These are phyloP conservation scores for Glaciozyma martinii DNA, from an alignment of 768 basidiomycete species.

Conservation along the genomic window DNA sequence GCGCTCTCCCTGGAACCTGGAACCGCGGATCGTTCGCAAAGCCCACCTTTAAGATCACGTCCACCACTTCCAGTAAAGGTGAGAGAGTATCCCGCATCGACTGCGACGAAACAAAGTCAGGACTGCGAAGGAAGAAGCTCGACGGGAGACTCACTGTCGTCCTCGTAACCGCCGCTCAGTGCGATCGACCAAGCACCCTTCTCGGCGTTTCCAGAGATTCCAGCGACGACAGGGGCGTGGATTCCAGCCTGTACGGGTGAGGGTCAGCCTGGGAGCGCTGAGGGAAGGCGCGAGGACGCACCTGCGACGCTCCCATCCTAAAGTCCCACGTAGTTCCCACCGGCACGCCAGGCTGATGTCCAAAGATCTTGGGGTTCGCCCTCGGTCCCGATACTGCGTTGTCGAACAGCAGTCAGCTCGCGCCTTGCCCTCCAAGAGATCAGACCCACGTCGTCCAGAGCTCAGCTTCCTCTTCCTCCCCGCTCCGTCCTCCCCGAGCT, in stretches of 20 bases:
- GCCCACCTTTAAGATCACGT: constrained; percentile 60
- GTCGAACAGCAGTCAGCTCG: background rate
- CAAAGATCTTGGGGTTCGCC: constrained; percentile 1
- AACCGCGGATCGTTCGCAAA: background rate
- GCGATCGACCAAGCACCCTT: constrained; percentile 73
- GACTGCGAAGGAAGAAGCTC: background rate
- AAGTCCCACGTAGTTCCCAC: background rate
- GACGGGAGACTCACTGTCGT: background rate
- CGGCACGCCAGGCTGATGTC: background rate
- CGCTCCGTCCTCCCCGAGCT: background rate
- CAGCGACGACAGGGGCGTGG: constrained; percentile 68
- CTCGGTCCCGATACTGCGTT: constrained; percentile 16
- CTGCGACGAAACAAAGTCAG: too few relatives aligned
- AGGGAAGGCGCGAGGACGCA: background rate
- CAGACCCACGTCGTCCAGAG: background rate
- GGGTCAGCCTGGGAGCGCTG: too few relatives aligned
- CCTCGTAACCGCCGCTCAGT: constrained; percentile 56
- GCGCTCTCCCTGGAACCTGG: background rate
- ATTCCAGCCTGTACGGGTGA: background rate
- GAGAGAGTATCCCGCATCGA: background rate
- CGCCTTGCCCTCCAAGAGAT: background rate
- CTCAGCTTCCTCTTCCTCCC: background rate
- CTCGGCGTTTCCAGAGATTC: constrained; percentile 57
- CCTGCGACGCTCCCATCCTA: constrained; percentile 8
- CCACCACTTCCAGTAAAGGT: constrained; percentile 51